A percentile compares a stretch with the other conserved stretches of the same genome.
These are phyloP conservation scores for Fusarium pseudocircinatum DNA, from an alignment of 2,329 filamentous ascomycete species.

Conservation along the genomic window DNA sequence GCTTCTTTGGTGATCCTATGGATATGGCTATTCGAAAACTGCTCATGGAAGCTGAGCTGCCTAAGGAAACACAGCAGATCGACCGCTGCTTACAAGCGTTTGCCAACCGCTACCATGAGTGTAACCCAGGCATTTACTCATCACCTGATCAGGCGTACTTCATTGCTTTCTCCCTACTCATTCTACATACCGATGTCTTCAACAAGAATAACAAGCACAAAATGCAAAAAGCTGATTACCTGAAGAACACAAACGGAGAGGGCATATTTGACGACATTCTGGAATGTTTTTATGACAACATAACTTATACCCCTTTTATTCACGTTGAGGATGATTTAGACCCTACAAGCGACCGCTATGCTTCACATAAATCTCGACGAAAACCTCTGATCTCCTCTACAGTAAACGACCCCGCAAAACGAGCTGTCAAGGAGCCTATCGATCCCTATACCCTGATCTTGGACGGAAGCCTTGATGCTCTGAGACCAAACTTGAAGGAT, in stretches of 20 bases:
- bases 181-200: conserved; percentile 98
- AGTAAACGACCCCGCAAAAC: conserved; percentile 62
- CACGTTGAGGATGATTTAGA: conserved; percentile 94
- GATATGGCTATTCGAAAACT: conserved; percentile 98
- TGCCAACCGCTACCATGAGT: conserved; percentile 96
- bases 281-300: conserved; percentile 98
- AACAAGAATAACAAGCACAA: conserved; percentile 99
- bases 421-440: conserved; percentile 81
- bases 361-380: conserved; percentile 76
- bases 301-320: conserved; percentile 97
- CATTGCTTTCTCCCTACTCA: conserved; percentile 94
- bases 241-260: conserved; percentile 93
- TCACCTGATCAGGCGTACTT: conserved; percentile 97
- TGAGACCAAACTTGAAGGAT: conserved; percentile 90
- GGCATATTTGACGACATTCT: conserved; percentile 93
- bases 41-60: conserved; percentile 94
- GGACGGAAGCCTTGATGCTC: conserved; percentile 83
- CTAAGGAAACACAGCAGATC: conserved; percentile 98
- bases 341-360: conserved; percentile 77
- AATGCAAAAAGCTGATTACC: conserved; percentile 95
- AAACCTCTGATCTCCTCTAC: conserved; percentile 74
- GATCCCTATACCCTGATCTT: conserved; percentile 96
- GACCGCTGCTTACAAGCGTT: conserved; percentile 94
- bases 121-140: conserved; percentile 94
- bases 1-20: conserved; percentile 96